Evolutionary conservation across 2,329 filamentous ascomycete genomes (phyloP).

Genomic region (Metarhizium robertsii): DNA sequence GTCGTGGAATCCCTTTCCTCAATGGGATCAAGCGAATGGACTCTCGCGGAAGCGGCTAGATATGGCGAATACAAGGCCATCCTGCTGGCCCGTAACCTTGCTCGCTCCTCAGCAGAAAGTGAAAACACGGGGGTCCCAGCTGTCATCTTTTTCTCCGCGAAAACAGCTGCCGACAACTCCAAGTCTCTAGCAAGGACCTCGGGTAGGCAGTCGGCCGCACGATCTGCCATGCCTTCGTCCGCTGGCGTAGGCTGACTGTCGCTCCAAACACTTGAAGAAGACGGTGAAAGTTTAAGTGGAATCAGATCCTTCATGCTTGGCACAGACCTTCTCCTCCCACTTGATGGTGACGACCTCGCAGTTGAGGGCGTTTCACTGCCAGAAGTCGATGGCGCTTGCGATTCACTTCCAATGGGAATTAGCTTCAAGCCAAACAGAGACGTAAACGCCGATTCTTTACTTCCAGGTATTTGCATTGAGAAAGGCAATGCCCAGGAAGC

Average conservation of each 20-base stretch:
- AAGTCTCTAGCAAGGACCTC: slow-evolving; percentile 48
- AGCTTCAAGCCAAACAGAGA: slow-evolving; percentile 2
- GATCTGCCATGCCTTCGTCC: slow-evolving; percentile 19
- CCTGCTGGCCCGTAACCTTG: slow-evolving; percentile 8
- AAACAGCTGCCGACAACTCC: slow-evolving; percentile 37
- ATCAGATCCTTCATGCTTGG: slow-evolving; percentile 30
- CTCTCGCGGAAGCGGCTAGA: slow-evolving; percentile 19
- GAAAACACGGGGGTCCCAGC: slow-evolving; percentile 35
- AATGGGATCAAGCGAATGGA: slow-evolving; percentile 24
- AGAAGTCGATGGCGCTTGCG: not conserved
- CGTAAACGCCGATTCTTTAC: slow-evolving; percentile 3
- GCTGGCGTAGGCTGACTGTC: slow-evolving; percentile 9
- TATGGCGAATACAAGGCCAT: slow-evolving; percentile 15
- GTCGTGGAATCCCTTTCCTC: slow-evolving; percentile 26
- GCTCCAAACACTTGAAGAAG: slow-evolving; percentile 15
- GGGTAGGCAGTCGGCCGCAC: slow-evolving; percentile 37
- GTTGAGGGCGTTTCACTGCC: slow-evolving; percentile 7
- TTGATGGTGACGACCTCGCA: slow-evolving; percentile 10
- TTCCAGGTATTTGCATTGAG: slow-evolving; percentile 5
- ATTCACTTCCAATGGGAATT: not conserved
- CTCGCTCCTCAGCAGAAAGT: slow-evolving; percentile 22
- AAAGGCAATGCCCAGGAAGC: slow-evolving; percentile 3
- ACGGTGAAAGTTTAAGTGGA: slow-evolving; percentile 24
- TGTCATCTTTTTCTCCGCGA: slow-evolving; percentile 42
- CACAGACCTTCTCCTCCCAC: slow-evolving; percentile 23